These are phyloP conservation scores for Xylaria sp. DNA, from an alignment of 2,329 filamentous ascomycete genomes.

Conservation along the genomic window DNA sequence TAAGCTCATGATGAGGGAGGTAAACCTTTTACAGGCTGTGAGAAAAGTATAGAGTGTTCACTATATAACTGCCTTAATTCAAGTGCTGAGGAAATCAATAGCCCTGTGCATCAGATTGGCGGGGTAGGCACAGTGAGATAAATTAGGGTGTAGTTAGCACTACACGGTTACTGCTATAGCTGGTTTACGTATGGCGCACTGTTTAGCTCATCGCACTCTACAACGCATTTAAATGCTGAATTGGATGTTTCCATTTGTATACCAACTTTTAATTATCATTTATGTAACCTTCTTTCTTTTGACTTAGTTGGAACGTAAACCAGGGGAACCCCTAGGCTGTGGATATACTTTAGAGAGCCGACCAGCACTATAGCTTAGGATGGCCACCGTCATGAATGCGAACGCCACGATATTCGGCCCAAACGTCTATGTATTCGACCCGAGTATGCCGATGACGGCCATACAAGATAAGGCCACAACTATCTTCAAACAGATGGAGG, in stretches of 20 bases:
- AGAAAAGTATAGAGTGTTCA: too few relatives aligned
- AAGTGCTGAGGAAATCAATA: background rate
- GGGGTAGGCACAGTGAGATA: background rate
- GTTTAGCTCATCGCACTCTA: background rate
- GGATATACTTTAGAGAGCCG: background rate
- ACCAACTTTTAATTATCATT: background rate
- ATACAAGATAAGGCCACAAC: conserved; percentile 46
- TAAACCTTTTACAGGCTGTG: too few relatives aligned
- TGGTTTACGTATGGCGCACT: background rate
- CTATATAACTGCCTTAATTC: too few relatives aligned
- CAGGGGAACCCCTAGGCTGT: background rate
- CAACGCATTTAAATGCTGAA: background rate
- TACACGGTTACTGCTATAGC: background rate
- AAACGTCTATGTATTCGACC: conserved; percentile 50
- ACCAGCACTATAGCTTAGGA: background rate
- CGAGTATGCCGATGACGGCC: conserved; percentile 46
- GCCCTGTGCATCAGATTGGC: background rate
- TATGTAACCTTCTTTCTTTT: background rate
- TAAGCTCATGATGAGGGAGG: too few relatives aligned
- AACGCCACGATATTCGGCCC: conserved; percentile 49
- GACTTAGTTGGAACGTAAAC: too few relatives aligned
- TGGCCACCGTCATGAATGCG: conserved; percentile 34
- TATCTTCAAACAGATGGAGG: conserved; percentile 51
- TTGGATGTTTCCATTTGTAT: background rate
- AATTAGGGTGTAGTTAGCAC: background rate